These are phyloP conservation scores for Fusarium sp. DNA, from an alignment of 2,329 filamentous ascomycete species.

Conservation along the genomic window DNA sequence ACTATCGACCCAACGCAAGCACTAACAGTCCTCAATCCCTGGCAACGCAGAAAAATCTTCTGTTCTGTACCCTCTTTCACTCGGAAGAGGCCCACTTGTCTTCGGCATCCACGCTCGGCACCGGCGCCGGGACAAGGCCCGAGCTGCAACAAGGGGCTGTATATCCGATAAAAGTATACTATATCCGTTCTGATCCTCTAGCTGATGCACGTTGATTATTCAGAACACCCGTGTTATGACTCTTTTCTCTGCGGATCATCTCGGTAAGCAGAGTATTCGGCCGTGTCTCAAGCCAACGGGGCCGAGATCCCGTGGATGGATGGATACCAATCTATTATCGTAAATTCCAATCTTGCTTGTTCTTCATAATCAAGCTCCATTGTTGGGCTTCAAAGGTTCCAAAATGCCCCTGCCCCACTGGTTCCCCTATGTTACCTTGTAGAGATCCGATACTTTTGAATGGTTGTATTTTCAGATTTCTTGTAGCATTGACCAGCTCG, in stretches of 20 bases:
- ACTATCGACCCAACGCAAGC: conserved; percentile 4
- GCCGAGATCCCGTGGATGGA: conserved; percentile 20
- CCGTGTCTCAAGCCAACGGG: conserved; percentile 13
- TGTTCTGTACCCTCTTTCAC: conserved; percentile 1
- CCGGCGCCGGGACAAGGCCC: conserved; percentile 19
- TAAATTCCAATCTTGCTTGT: conserved; percentile 3
- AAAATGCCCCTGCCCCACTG: conserved; percentile 11
- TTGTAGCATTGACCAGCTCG: conserved; percentile 4
- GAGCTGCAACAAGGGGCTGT: not conserved
- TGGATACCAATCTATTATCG: not conserved
- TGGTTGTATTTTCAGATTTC: not conserved
- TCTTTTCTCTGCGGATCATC: conserved; percentile 1
- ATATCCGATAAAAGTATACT: conserved; percentile 24
- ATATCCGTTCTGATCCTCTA: conserved; percentile 17
- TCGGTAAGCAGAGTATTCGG: conserved; percentile 24
- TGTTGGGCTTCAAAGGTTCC: conserved; percentile 34
- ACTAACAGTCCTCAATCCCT: conserved; percentile 19
- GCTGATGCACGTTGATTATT: conserved; percentile 1
- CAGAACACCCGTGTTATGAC: not conserved
- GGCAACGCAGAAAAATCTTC: conserved; percentile 17
- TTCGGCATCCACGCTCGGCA: conserved; percentile 37
- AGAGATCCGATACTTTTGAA: conserved; percentile 13
- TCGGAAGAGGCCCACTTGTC: conserved; percentile 15
- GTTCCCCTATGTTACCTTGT: conserved; percentile 1
- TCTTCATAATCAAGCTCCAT: conserved; percentile 12